Base-by-base conservation (phyloP, 2,329 filamentous ascomycete species). In the Penicillium sp. region DNA sequence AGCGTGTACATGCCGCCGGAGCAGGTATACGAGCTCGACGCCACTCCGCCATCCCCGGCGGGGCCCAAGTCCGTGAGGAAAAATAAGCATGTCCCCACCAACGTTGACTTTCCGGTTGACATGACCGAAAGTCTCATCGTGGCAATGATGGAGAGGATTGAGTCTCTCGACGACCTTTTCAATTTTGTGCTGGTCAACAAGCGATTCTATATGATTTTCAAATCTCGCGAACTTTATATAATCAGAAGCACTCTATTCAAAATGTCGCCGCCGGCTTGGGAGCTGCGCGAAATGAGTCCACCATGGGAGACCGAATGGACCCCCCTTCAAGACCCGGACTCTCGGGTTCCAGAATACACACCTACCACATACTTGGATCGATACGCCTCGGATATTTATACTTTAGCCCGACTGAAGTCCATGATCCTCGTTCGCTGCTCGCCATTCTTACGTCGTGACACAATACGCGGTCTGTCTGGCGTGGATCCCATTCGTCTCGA, bases 201-300 rank as follows among this genome's bases (percentile, higher is more conserved):
- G 43, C 78, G 77, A 18, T 84, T 84, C 66, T 83, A 83, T 59
- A 71, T 71, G 3, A 75, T 82, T 0, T 85, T 81, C 68, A 83
- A 84, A 62, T 69, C 74, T 18, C 74, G 84, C 58, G 81, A 85
- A 57, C 69, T 84, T 42, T 63, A 71, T 0, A 69, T 85, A 2
- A 76, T 84, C 49, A 79, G 79, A 44, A 69, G 67, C 5, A 74
- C 80, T 0, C 63, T 82, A 3, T 76, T 72, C 46, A 79, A 76
- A 42, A 77, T 79, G 70, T 84, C 81, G 2, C 75, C 81, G 5
- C 74, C 83, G 1, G 81, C 81, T 0, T 85, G 80, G 80, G 83
- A 86, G 58, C 70, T 82, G 44, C 77, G 81, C 13, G 80, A 85
- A 58, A 80, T 82, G 67, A 79, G 77, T 43, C 78, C 78, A 30